Evolutionary conservation across 2,329 filamentous ascomycete genomes (phyloP), one percentile per base, ranked within the genome.

Genomic region (Talaromyces sp.): DNA sequence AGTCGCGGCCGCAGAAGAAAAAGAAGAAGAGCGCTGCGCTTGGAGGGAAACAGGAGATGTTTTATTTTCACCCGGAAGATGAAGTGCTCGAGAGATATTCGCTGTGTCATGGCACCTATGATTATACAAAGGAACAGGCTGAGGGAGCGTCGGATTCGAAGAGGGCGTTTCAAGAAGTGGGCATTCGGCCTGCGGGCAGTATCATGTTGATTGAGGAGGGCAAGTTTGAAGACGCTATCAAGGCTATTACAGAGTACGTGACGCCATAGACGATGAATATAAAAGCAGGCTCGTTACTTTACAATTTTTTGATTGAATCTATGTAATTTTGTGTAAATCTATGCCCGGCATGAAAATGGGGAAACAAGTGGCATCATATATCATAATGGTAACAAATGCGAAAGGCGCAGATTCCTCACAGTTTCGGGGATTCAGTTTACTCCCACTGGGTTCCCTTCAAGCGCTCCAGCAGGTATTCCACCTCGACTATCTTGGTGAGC

Each of bases 391-490:
- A 56, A 48, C 14, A 51, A 56, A 24, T 31, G 41, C 12, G 11
- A 12, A 52, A 29, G 19, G n/a, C 11, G 14, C 10, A 31, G 31
- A 48, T 55, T 17, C 24, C 43, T 19, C n/a, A n/a, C n/a, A 46
- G 8, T 46, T 46, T 12, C 6, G 14, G 1, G 11, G 19, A 32
- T 46, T 17, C 27, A 21, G 26, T 27, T 72, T 64, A 78, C 64
- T 80, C 77, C 79, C 79, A 81, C 68, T 79, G 63, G 3, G 79
- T 81, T 29, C 78, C 78, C 66, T 78, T 85, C 58, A 99, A 79
- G 64, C 94, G 85, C 76, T 97, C 91, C 91, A 99, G 96, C 67
- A 99, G 80, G 74, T 99, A 99, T 69, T 99, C 94, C 10, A 99
- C 92, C 80, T 99, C 94, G 46, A 99, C 93, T 65, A 92, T 89